A percentile compares a stretch with the other conserved stretches of the same genome.
These are phyloP conservation scores for Bothia castanella DNA, from an alignment of 1,284 basidiomycete genomes.

Conservation along the genomic window DNA sequence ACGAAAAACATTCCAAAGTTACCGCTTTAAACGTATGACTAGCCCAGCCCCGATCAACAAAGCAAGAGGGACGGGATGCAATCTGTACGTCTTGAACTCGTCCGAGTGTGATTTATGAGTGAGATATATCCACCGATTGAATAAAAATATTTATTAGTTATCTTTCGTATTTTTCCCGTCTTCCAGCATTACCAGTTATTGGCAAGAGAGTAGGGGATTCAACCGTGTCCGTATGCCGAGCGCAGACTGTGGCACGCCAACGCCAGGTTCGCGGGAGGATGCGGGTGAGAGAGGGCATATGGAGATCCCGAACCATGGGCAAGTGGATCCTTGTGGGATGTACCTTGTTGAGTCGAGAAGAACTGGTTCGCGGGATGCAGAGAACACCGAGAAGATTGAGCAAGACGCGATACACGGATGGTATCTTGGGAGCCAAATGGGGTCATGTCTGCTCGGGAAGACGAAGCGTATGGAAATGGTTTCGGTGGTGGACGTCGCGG, in stretches of 20 bases:
- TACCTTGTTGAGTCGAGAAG: constrained; percentile 8
- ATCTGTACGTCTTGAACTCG: constrained; percentile 15
- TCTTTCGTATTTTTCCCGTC: constrained; percentile 1
- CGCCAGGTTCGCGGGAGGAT: constrained; percentile 13
- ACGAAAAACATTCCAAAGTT: constrained; percentile 8
- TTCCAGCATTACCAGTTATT: neutral
- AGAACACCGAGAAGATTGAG: constrained; percentile 19
- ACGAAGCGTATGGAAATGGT: constrained; percentile 27
- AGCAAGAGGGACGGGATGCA: constrained; percentile 15
- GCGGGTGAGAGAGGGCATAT: constrained; percentile 4
- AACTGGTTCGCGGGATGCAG: constrained; percentile 28
- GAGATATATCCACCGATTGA: constrained; percentile 16
- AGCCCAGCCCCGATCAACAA: constrained; percentile 6
- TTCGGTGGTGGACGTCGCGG: constrained; percentile 4
- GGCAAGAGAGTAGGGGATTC: constrained; percentile 2
- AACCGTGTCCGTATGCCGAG: constrained; percentile 8
- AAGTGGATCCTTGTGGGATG: constrained; percentile 14
- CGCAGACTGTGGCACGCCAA: constrained; percentile 16
- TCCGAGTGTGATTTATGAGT: constrained; percentile 14
- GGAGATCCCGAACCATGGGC: constrained; percentile 5
- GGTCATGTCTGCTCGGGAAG: constrained; percentile 35
- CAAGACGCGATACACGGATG: constrained; percentile 33
- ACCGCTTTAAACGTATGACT: constrained; percentile 6
- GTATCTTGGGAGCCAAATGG: constrained; percentile 37
- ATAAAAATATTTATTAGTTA: constrained; percentile 24